Conservation (phyloP, 1,284 basidiomycete genomes). For the Schizopora paradoxa region DNA sequence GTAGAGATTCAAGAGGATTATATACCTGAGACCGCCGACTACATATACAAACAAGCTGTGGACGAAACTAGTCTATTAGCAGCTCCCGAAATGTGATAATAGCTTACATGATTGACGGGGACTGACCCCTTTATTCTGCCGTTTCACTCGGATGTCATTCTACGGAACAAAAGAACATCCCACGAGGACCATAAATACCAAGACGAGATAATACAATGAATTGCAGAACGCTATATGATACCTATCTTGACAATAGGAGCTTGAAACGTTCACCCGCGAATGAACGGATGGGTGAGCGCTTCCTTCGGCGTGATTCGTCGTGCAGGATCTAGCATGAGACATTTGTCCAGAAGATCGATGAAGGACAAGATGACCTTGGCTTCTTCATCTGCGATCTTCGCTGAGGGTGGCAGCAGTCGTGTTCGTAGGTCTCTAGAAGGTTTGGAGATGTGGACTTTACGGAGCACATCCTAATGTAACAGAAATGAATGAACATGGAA, state of each 20-base stretch:
- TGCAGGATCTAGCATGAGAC: constrained; percentile 84
- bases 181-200: too few species aligned
- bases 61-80: too few species aligned
- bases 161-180: too few species aligned
- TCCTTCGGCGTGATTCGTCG: constrained; percentile 85
- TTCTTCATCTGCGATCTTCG: constrained; percentile 86
- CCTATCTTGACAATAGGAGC: neutral
- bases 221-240: neutral
- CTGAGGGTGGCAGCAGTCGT: constrained; percentile 75
- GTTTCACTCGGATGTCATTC: too few species aligned
- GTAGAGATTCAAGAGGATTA: too few species aligned
- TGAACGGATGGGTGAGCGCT: constrained; percentile 84
- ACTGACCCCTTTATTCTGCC: too few species aligned
- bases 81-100: too few species aligned
- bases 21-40: too few species aligned
- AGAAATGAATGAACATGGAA: constrained; percentile 7
- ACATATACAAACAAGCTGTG: too few species aligned
- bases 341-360: constrained; percentile 89
- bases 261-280: constrained; percentile 47
- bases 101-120: too few species aligned
- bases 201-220: too few species aligned
- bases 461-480: constrained; percentile 62
- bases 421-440: constrained; percentile 77
- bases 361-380: constrained; percentile 79
- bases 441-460: constrained; percentile 82